A percentile compares a stretch with the other conserved stretches of the same genome.
These are phyloP conservation scores for Fusarium buharicum DNA, from an alignment of 2,329 filamentous ascomycete species.

Conservation along the genomic window DNA sequence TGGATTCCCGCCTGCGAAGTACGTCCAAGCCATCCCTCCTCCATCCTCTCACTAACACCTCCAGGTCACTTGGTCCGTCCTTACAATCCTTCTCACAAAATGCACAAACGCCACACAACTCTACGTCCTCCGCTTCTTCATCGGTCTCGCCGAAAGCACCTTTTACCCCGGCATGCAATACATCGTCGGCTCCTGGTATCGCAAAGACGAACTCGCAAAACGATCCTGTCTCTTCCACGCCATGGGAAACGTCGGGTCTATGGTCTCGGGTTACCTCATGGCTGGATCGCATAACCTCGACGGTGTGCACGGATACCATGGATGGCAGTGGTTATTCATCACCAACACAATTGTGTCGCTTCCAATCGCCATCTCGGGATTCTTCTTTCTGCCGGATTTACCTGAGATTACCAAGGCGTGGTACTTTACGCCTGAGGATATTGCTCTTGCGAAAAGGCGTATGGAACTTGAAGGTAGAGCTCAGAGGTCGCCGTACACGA, in stretches of 20 bases:
- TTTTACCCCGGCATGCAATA: slow-evolving; percentile 55
- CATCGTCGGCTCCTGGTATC: slow-evolving; percentile 58
- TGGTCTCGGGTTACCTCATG: slow-evolving; percentile 50
- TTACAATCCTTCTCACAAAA: slow-evolving; percentile 45
- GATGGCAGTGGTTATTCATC: slow-evolving; percentile 57
- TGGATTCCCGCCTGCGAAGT: slow-evolving; percentile 54
- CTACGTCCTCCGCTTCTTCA: slow-evolving; percentile 56
- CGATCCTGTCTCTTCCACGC: slow-evolving; percentile 56
- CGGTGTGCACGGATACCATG: slow-evolving; percentile 58
- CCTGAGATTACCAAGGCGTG: slow-evolving; percentile 45
- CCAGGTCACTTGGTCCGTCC: slow-evolving; percentile 46
- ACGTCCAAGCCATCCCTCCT: background rate
- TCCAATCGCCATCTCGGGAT: slow-evolving; percentile 48
- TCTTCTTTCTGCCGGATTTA: slow-evolving; percentile 47
- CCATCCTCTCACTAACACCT: background rate
- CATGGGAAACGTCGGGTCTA: slow-evolving; percentile 44
- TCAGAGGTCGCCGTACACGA: slow-evolving; percentile 53
- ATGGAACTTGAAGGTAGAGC: slow-evolving; percentile 58
- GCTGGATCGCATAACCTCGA: slow-evolving; percentile 54
- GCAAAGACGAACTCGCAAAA: slow-evolving; percentile 56
- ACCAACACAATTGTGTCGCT: slow-evolving; percentile 52
- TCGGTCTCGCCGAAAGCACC: slow-evolving; percentile 54
- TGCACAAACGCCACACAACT: slow-evolving; percentile 51
- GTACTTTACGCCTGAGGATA: slow-evolving; percentile 45
- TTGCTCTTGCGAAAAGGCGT: slow-evolving; percentile 43